Percentiles rank a stretch among this genome's conserved stretches.
phyloP scores from a whole-genome alignment of 139 green algal genomes.

The Eudorina sp. region DNA sequence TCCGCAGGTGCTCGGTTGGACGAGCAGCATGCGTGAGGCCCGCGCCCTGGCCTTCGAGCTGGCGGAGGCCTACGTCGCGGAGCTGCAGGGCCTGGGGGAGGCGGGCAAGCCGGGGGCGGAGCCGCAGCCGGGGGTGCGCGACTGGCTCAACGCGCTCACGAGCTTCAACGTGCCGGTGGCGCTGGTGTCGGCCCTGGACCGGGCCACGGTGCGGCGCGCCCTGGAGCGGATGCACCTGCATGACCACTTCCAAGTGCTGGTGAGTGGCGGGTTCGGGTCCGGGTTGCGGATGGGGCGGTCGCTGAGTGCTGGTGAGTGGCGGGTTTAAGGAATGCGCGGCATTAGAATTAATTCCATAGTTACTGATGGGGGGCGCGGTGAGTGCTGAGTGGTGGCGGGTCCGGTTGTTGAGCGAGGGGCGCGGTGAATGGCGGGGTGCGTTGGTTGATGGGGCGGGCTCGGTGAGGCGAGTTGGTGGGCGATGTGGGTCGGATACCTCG shows the following conservation, averaged over 20 bases:
- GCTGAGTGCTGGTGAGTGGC: too few relatives aligned
- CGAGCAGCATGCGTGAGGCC: slow-evolving; percentile 65
- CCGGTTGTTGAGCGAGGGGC: too few relatives aligned
- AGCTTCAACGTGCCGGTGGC: slow-evolving; percentile 78
- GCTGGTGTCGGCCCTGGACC: slow-evolving; percentile 74
- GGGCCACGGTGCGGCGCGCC: slow-evolving; percentile 50
- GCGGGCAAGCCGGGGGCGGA: neutral
- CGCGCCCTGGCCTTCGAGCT: slow-evolving; percentile 72
- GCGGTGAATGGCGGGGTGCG: too few relatives aligned
- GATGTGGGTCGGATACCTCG: too few relatives aligned
- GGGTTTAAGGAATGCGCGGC: too few relatives aligned
- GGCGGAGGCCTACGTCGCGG: slow-evolving; percentile 56
- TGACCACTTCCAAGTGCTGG: slow-evolving; percentile 71
- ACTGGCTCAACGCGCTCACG: slow-evolving; percentile 80
- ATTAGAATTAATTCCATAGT: too few relatives aligned
- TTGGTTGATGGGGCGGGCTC: too few relatives aligned
- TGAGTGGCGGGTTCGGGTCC: slow-evolving; percentile 59
- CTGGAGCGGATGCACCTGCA: slow-evolving; percentile 75
- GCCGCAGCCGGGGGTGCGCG: slow-evolving; percentile 59
- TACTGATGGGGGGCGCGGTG: too few relatives aligned
- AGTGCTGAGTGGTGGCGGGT: too few relatives aligned
- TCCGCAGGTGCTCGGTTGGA: slow-evolving; percentile 75
- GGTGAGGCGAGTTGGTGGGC: too few relatives aligned
- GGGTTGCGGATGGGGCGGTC: too few relatives aligned
- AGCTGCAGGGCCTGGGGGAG: slow-evolving; percentile 53